Conservation (phyloP, 768 basidiomycete species). For the Mycena pura region DNA sequence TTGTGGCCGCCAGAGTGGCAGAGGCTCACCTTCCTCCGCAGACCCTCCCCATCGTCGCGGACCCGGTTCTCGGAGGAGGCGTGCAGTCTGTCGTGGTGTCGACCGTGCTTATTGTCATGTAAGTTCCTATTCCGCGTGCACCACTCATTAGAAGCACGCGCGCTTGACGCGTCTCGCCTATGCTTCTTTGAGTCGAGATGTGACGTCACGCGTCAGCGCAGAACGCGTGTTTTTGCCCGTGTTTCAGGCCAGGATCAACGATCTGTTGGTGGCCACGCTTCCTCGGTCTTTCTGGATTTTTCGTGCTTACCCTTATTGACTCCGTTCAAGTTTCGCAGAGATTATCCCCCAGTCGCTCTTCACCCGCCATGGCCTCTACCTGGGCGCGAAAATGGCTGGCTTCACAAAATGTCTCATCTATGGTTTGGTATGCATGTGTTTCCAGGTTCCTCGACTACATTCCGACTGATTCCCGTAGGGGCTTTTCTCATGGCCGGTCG, state of each 20-base stretch:
- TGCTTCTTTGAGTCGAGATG: conserved; percentile 11
- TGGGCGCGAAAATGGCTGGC: conserved; percentile 86
- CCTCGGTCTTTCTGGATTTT: background rate
- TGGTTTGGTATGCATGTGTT: conserved; percentile 63
- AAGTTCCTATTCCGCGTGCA: conserved; percentile 40
- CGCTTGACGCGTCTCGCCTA: conserved; percentile 5
- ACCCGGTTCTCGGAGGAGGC: conserved; percentile 81
- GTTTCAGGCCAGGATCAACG: too few species aligned
- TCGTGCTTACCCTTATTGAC: background rate
- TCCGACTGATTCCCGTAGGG: conserved; percentile 50
- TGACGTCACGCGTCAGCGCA: conserved; percentile 42
- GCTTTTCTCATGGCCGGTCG: conserved; percentile 83
- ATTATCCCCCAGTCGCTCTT: conserved; percentile 95
- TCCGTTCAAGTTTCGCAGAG: conserved; percentile 73
- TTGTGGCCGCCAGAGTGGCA: too few species aligned
- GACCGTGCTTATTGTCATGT: conserved; percentile 89
- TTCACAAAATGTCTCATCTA: conserved; percentile 74
- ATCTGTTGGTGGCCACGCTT: conserved; percentile 2
- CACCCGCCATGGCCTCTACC: conserved; percentile 86
- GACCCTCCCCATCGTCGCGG: conserved; percentile 82
- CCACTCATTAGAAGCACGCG: conserved; percentile 14
- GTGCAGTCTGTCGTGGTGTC: conserved; percentile 79
- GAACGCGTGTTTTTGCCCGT: conserved; percentile 2
- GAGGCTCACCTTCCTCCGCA: too few species aligned
- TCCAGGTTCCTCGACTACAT: too few species aligned